Percentiles rank a stretch among this genome's conserved stretches.
phyloP scores from a whole-genome alignment of 768 basidiomycete genomes.

The Nevesoporus exiguus region DNA sequence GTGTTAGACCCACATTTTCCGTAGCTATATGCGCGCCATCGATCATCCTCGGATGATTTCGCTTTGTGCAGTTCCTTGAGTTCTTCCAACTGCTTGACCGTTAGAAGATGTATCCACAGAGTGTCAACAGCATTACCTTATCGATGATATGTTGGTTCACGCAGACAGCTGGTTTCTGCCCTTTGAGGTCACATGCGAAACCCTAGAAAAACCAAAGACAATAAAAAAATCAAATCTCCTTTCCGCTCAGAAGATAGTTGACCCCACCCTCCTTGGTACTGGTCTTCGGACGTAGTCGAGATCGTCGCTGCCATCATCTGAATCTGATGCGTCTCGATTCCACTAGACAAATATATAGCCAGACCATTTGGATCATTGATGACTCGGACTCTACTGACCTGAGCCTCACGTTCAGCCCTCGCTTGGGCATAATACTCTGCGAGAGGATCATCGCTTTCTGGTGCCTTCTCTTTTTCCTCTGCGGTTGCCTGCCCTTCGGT shows the following conservation, averaged over 20 bases:
- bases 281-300: constrained; percentile 16
- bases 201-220: constrained; percentile 37
- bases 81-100: constrained; percentile 52
- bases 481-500: background rate
- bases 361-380: background rate
- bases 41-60: constrained; percentile 57
- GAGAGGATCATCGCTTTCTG: constrained; percentile 47
- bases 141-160: constrained; percentile 73
- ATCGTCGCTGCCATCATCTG: constrained; percentile 32
- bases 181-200: constrained; percentile 62
- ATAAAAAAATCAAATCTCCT: background rate
- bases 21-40: constrained; percentile 65
- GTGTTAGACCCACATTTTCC: constrained; percentile 50
- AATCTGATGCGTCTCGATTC: constrained; percentile 35
- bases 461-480: background rate
- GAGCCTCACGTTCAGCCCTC: constrained; percentile 42
- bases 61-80: constrained; percentile 62
- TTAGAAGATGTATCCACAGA: background rate
- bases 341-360: constrained; percentile 20
- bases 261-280: constrained; percentile 31
- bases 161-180: constrained; percentile 34
- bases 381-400: constrained; percentile 30
- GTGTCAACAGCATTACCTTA: constrained; percentile 44
- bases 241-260: background rate
- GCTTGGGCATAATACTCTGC: constrained; percentile 63